A percentile compares a stretch with the other conserved stretches of the same genome.
phyloP scores from a whole-genome alignment of 2,329 filamentous ascomycete species.

The Nemania serpens region DNA sequence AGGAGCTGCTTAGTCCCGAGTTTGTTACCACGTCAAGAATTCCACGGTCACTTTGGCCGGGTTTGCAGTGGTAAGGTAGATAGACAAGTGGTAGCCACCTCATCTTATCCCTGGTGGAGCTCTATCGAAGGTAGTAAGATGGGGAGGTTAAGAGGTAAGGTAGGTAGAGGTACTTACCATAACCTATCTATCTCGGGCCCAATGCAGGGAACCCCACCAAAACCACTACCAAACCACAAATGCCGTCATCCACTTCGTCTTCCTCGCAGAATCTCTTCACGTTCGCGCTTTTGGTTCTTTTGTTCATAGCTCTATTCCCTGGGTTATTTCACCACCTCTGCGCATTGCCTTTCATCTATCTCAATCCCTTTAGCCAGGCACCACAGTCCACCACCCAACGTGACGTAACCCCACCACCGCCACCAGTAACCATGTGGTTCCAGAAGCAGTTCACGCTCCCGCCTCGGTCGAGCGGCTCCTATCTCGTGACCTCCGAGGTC shows the following conservation, averaged over 20 bases:
- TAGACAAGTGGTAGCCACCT: neutral
- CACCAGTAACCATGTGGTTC: conserved; percentile 66
- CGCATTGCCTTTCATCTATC: conserved; percentile 52
- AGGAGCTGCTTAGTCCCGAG: neutral
- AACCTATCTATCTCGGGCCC: neutral
- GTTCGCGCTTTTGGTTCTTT: conserved; percentile 51
- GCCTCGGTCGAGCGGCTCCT: conserved; percentile 76
- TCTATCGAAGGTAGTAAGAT: neutral
- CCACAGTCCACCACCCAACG: conserved; percentile 3
- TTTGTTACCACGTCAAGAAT: neutral
- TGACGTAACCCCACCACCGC: conserved; percentile 26
- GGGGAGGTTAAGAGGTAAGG: too few relatives aligned
- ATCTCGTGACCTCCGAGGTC: conserved; percentile 84
- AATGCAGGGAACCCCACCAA: conserved; percentile 37
- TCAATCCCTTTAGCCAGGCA: conserved; percentile 34
- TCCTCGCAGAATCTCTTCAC: conserved; percentile 47
- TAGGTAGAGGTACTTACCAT: conserved; percentile 2
- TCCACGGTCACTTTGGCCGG: neutral
- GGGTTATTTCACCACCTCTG: conserved; percentile 57
- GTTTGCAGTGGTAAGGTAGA: neutral
- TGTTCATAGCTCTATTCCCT: conserved; percentile 59
- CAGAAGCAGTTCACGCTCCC: conserved; percentile 87
- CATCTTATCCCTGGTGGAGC: neutral
- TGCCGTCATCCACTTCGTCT: conserved; percentile 49
- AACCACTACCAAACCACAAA: conserved; percentile 33